Base-by-base conservation (phyloP, 345 rosid species). In the Xanthoceras sorbifolium region DNA sequence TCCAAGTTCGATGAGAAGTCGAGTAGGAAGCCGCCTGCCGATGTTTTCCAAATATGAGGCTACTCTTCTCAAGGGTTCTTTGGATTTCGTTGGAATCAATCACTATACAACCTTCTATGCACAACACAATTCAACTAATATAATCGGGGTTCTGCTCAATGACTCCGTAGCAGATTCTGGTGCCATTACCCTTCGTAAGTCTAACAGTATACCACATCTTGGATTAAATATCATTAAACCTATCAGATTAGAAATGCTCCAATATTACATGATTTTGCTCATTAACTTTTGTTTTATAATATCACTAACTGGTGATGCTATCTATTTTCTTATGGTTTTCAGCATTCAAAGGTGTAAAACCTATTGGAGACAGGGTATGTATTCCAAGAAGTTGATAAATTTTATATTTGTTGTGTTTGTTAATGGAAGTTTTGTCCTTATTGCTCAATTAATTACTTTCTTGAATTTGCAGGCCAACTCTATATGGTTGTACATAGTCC, bases 91-190 rank as follows among this genome's bases (percentile, higher is more conserved):
- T 14, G 99, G 99, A 65, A 92, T 96, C 46, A 96, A 96, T 79
- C 99, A 96, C 78, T 96, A 96, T 79, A 96, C 99, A 40, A 93
- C 98, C 1, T 92, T 42, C 57, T 96, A 93, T 64, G 98, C 93
- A 28, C 79, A 75, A 64, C 76, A 79, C 67, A 87, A 87, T 64
- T 7, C 71, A 31, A 70, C 85, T 1, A 75, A 60, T 71, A 23
- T 84, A 55, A 69, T 92, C 10, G 85, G 86, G 17, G 12, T 4
- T n/a, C 28, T 92, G 70, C 83, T 96, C 18, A 68, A 90, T 40
- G 98, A 93, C 72, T 78, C 97, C n/a, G 4, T 90, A 15, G 81
- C 97, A 26, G 99, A 96, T 81, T 88, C 97, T 1, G 97, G 99
- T 7, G 85, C 98, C 78, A 68, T 81, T 62, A 92, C 99, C 44